A percentile compares a stretch with the other conserved stretches of the same genome.
phyloP scores from a whole-genome alignment of 2,329 filamentous ascomycete genomes.

The Kalmusia sp. region DNA sequence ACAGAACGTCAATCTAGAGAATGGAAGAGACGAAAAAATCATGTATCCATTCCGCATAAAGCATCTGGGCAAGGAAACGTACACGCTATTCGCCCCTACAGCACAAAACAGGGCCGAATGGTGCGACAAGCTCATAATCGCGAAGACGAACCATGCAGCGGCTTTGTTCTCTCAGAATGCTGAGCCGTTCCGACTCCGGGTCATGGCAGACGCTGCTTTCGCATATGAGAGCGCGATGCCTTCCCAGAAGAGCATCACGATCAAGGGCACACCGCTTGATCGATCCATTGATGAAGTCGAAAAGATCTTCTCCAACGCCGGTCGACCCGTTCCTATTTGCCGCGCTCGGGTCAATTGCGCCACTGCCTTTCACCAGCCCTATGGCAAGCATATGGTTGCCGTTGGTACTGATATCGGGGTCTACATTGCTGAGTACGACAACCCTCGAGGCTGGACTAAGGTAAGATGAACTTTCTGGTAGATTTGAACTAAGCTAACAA shows the following conservation, averaged over 20 bases:
- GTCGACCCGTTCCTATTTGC: conserved; percentile 79
- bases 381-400: conserved; percentile 85
- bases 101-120: conserved; percentile 81
- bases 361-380: conserved; percentile 81
- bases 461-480: conserved; percentile 59
- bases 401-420: conserved; percentile 96
- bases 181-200: conserved; percentile 89
- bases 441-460: conserved; percentile 89
- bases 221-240: conserved; percentile 71
- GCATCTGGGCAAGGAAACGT: conserved; percentile 91
- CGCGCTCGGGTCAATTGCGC: conserved; percentile 90
- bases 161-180: conserved; percentile 91
- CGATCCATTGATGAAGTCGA: conserved; percentile 90
- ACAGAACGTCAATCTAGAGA: conserved; percentile 57
- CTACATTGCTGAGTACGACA: conserved; percentile 84
- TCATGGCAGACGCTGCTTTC: conserved; percentile 92
- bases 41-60: conserved; percentile 95
- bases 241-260: conserved; percentile 70
- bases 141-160: conserved; percentile 91
- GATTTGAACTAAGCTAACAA: conserved; percentile 31
- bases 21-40: conserved; percentile 73
- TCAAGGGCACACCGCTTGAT: conserved; percentile 90
- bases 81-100: conserved; percentile 85
- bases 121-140: conserved; percentile 92
- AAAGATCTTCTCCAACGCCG: conserved; percentile 68